Base-by-base conservation (phyloP, 805 yeast genomes). In the Pichia nanzhaoensis region DNA sequence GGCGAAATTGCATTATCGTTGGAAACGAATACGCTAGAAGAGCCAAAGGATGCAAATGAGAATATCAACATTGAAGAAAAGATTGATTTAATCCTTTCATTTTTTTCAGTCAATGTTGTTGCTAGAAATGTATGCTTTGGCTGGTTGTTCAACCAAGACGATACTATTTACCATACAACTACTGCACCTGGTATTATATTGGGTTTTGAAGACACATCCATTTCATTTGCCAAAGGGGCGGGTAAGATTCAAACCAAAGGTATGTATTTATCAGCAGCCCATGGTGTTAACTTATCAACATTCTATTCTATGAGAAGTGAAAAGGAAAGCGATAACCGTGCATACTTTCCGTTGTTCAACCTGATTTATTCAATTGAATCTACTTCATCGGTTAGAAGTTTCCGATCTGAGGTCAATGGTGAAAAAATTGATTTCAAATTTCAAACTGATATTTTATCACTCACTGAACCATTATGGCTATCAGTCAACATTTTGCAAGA, bases 201-300 rank as follows among this genome's bases (percentile, higher is more conserved):
- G 27, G 97, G 97, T 0, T 86, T 84, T 45, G 87, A 85, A 51
- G 67, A 80, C 16, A 75, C 87, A 18, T 84, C 80, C 50, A 78
- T 87, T 1, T 75, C 80, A 0, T 73, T 81, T 19, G 81, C 80
- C 38, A 74, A 75, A 16, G 69, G 68, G 8, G 62, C 77, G 34
- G 95, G 95, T 2, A 80, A 81, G 50, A 66, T 87, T 34, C 75
- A 88, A 0, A 66, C 87, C 46, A 69, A 76, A 42, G 84, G 81
- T 37, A 84, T 87, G 3, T 88, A 78, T 55, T 53, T 84, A 2
- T 77, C 95, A 0, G 78, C 81, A 2, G 90, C 95, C 0, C 76
- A 75, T 52, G 88, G 91, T 0, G 53, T 66, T 6, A 59, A 73
- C 4, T 61, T 82, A 3, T 61, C 73, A 21, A 69, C 71, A 34